A percentile compares a stretch with the other conserved stretches of the same genome.
Evolutionary conservation across 345 rosid genomes (phyloP).

Genomic region (Leavenworthia alabamica): DNA sequence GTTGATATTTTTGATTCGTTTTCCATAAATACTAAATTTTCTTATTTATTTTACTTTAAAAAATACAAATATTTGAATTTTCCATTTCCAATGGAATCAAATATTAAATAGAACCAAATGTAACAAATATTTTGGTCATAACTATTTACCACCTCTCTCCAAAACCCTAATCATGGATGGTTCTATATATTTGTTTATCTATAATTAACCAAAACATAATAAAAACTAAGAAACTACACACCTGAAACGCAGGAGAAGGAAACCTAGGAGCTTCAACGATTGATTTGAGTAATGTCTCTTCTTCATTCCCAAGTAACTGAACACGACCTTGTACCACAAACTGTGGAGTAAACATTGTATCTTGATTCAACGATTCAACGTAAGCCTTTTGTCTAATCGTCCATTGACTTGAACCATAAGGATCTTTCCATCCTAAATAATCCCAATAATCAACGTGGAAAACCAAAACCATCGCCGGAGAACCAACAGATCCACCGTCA

Average conservation of each 20-base stretch:
- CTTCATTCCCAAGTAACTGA: slow-evolving; percentile 62
- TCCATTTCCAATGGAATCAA: too few species aligned
- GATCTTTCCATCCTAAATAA: slow-evolving; percentile 88
- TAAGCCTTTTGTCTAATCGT: slow-evolving; percentile 85
- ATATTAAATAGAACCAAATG: too few species aligned
- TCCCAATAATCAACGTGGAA: slow-evolving; percentile 91
- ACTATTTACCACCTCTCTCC: too few species aligned
- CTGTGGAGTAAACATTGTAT: slow-evolving; percentile 88
- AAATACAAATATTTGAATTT: too few species aligned
- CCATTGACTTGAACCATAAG: slow-evolving; percentile 62
- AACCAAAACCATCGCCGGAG: slow-evolving; percentile 54
- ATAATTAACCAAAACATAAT: neutral
- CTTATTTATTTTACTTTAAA: too few species aligned
- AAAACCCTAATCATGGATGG: too few species aligned
- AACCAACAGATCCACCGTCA: slow-evolving; percentile 30
- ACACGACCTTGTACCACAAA: slow-evolving; percentile 63
- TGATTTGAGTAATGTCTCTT: slow-evolving; percentile 47
- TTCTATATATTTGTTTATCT: too few species aligned
- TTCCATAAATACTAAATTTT: too few species aligned
- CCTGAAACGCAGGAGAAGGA: slow-evolving; percentile 62
- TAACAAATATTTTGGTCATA: too few species aligned
- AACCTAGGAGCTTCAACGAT: slow-evolving; percentile 53
- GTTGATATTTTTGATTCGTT: too few species aligned
- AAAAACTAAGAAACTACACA: neutral
- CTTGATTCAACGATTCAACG: slow-evolving; percentile 64